Percentiles rank a stretch among this genome's conserved stretches.
Conservation (phyloP, 208 protist species). For the Naegleria fowleri region DNA sequence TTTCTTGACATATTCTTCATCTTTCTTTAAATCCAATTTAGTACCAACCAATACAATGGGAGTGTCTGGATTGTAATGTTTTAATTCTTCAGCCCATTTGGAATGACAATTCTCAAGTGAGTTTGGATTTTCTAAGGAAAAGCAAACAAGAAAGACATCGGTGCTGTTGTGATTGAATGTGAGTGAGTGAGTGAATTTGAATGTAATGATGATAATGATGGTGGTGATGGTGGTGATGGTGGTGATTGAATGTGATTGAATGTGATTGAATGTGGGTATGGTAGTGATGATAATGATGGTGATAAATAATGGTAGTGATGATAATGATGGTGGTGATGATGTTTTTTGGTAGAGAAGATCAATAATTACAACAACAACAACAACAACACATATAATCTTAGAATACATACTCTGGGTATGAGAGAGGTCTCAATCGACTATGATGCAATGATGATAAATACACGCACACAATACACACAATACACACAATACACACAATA, state of each 20-base stretch:
- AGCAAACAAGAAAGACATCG: slow-evolving; percentile 73
- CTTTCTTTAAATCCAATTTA: slow-evolving; percentile 6
- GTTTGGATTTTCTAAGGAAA: slow-evolving; percentile 55
- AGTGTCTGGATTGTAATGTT: neutral
- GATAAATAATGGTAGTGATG: neutral
- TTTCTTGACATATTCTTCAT: slow-evolving; percentile 38
- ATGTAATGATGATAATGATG: too few relatives aligned
- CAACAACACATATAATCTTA: too few relatives aligned
- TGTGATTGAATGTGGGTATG: neutral
- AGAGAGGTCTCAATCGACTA: neutral
- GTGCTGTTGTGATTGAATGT: slow-evolving; percentile 29
- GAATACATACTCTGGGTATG: neutral
- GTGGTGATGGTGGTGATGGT: neutral
- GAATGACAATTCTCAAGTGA: slow-evolving; percentile 57
- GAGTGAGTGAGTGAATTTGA: neutral
- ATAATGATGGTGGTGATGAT: neutral
- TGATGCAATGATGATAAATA: neutral
- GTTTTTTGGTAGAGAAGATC: too few relatives aligned
- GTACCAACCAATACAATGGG: neutral
- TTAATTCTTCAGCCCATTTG: neutral
- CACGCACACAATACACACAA: too few relatives aligned
- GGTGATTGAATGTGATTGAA: neutral
- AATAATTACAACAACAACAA: too few relatives aligned
- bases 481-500: too few relatives aligned
- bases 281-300: too few relatives aligned